Evolutionary conservation across 768 basidiomycete species (phyloP), one percentile per base, ranked within the genome.

Genomic region (Neoboletus subvelutipes): DNA sequence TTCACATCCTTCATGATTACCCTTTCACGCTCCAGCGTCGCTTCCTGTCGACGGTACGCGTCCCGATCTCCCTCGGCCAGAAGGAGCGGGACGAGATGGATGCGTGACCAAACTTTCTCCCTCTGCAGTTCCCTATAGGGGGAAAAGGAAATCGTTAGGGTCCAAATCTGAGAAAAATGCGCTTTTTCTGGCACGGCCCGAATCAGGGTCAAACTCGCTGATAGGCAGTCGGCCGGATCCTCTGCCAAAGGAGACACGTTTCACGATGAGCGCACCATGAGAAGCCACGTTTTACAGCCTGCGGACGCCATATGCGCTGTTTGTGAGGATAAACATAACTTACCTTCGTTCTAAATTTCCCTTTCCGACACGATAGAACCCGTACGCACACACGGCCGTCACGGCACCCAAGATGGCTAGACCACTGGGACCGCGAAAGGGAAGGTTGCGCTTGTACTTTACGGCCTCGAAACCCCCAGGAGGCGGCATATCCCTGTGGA

Each of bases 371-470:
- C 88, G 84, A 78, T 92, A 98, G 77, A 97, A 94, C 17, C 96
- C 96, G 75, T 85, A 94, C 20, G 82, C 86, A 74, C 92, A 96
- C 62, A 98, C 78, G 58, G 83, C 87, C 60, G 85, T 84, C 63
- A 95, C 90, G n/a, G 85, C 89, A 52, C 85, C 88, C 61, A 98
- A 89, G 67, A 98, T 85, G 61, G 82, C 87, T 54, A 87, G 78
- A 24, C 92, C 94, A 34, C 92, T 84, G 52, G 92, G 93, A 3
- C 92, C 92, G 56, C 90, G 84, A 70, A 92, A 78, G 45, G 96
- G 94, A 46, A 98, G 83, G 75, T 95, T 96, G 64, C 96, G 90
- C 75, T 94, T 95, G 83, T 98, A 99, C 74, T 88, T 88, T 76
- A 99, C 76, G 29, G 88, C 76, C 70, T 92, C 94, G 75, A 96